Base-by-base conservation (phyloP, 495 filamentous ascomycete genomes). In the Neurospora sp. region DNA sequence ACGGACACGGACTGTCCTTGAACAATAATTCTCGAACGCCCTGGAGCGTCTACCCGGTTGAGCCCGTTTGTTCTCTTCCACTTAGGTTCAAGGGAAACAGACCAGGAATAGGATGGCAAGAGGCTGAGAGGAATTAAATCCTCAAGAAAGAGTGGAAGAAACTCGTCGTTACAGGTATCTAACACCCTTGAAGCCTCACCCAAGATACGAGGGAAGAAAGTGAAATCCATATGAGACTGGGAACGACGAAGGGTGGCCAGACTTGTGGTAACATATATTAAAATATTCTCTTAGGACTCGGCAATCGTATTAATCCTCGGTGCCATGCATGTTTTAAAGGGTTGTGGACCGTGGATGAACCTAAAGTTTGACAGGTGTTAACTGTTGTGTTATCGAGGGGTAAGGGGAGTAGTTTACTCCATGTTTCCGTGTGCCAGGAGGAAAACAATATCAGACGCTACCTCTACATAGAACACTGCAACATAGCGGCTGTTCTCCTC, bases 261-360 rank as follows among this genome's bases (percentile, higher is more conserved):
- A 9, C 3, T 9, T 45, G 19, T 45, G 5, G 19, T 19, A n/a
- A n/a, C 6, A 2, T 1, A 7, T 2, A 5, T 3, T 2, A 6
- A 43, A 17, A 6, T 8, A 45, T n/a, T 10, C n/a, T 1, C 42
- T 1, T 3, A n/a, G 7, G 3, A 45, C 42, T 45, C 42, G 42
- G 19, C 19, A 45, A 45, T n/a, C 42, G 19, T 4, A 45, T 0
- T 45, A n/a, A 0, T n/a, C 0, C 0, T 19, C 7, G 3, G 10
- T 45, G 0, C 19, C 42, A 45, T 45, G 19, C 19, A 42, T 19
- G 5, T 40, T 28, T 2, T 28, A 28, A 28, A 28, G 24, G 24
- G 24, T 28, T 28, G 24, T 28, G 24, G 24, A 28, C 31, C 31
- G 37, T 38, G 9, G 37, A 42, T 42, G 42, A 21, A n/a, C 3